Percentiles rank a stretch among this genome's conserved stretches.
Evolutionary conservation across 2,329 filamentous ascomycete genomes (phyloP).

Genomic region (Colletotrichum theobromicola): DNA sequence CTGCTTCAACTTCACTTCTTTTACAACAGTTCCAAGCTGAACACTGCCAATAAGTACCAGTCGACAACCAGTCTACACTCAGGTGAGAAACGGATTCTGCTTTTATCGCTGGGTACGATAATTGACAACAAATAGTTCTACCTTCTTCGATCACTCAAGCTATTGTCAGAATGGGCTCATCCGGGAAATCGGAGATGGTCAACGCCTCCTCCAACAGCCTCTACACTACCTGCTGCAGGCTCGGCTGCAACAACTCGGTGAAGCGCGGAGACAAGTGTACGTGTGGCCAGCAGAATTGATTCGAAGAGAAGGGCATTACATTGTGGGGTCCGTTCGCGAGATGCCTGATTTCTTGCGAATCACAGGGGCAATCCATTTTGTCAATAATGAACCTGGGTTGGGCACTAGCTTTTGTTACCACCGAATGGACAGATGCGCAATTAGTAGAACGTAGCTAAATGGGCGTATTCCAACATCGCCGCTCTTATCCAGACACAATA

Average conservation of each 20-base stretch:
- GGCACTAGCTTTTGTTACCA: background rate
- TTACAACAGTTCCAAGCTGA: background rate
- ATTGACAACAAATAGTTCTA: background rate
- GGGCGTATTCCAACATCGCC: background rate
- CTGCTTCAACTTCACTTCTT: background rate
- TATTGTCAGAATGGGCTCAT: background rate
- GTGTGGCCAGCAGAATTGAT: background rate
- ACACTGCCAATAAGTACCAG: background rate
- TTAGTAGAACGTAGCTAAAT: background rate
- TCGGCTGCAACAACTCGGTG: background rate
- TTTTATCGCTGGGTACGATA: background rate
- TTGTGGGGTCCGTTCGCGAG: background rate
- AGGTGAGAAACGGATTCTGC: background rate
- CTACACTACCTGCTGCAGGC: background rate
- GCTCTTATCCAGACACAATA: background rate
- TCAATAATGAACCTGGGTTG: background rate
- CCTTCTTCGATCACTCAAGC: background rate
- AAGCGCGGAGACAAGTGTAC: background rate
- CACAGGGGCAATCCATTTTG: background rate
- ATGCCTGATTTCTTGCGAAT: background rate
- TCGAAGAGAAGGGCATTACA: background rate
- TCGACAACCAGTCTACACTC: background rate
- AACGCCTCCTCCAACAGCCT: background rate
- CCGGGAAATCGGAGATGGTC: background rate
- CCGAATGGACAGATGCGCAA: background rate